phyloP scores from a whole-genome alignment of 2,329 filamentous ascomycete species.

The Aureobasidium sp. region DNA sequence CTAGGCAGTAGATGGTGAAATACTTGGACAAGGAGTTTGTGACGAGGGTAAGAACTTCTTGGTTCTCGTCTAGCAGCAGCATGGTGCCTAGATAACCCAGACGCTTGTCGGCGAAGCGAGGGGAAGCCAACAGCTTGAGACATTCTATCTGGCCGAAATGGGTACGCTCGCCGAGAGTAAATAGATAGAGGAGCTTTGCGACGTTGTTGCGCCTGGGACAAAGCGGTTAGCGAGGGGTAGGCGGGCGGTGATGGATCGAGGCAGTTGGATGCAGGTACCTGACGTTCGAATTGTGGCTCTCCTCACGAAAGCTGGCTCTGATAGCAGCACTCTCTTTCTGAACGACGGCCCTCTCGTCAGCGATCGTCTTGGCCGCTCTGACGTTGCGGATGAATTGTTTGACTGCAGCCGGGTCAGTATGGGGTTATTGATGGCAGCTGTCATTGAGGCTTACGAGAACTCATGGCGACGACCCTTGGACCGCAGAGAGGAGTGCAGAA shows the following conservation, averaged over 20 bases:
- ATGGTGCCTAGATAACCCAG: constrained; percentile 94
- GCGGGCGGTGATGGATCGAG: constrained; percentile 9
- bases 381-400: constrained; percentile 99
- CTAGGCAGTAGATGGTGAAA: constrained; percentile 17
- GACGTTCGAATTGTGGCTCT: constrained; percentile 84
- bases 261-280: constrained; percentile 50
- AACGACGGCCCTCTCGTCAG: constrained; percentile 95
- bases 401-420: constrained; percentile 48
- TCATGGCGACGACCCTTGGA: constrained; percentile 43
- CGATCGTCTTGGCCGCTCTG: constrained; percentile 95
- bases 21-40: constrained; percentile 98
- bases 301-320: constrained; percentile 92
- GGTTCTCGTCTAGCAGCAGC: constrained; percentile 92
- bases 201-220: constrained; percentile 85
- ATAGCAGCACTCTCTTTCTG: constrained; percentile 99
- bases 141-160: constrained; percentile 99
- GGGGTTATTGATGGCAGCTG: constrained; percentile 10
- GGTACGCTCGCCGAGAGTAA: constrained; percentile 92
- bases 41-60: constrained; percentile 92
- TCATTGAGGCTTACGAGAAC: constrained; percentile 41
- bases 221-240: not conserved
- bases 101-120: constrained; percentile 95
- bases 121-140: constrained; percentile 90
- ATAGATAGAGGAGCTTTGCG: constrained; percentile 94
- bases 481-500: constrained; percentile 27